Conservation (phyloP, 306 rosid genomes). For the Lupinus albus region DNA sequence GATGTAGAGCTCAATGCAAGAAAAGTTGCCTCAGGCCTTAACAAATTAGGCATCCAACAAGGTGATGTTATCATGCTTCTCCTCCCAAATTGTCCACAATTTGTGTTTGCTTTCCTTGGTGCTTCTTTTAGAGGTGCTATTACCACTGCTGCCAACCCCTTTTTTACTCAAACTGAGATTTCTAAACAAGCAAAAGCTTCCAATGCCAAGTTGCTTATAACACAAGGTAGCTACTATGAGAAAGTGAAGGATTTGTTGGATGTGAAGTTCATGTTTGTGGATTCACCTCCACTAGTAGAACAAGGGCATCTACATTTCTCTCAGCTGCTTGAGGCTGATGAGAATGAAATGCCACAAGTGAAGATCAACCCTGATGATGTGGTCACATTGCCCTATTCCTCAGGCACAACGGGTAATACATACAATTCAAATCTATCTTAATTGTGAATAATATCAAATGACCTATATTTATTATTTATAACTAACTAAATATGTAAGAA, state of each 20-base stretch:
- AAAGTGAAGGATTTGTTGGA: conserved; percentile 53
- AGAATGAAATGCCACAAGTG: conserved; percentile 38
- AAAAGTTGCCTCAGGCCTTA: conserved; percentile 53
- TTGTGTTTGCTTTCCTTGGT: conserved; percentile 55
- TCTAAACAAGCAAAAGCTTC: conserved; percentile 63
- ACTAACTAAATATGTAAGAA: too few species aligned
- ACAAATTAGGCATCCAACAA: conserved; percentile 50
- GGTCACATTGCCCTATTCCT: conserved; percentile 65
- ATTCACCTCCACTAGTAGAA: conserved; percentile 32
- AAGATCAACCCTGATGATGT: conserved; percentile 52
- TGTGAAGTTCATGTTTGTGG: conserved; percentile 48
- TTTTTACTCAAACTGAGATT: conserved; percentile 54
- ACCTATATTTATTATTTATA: too few species aligned
- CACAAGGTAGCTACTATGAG: conserved; percentile 51
- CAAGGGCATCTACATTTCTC: conserved; percentile 53
- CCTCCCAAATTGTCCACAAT: conserved; percentile 57
- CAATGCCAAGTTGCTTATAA: conserved; percentile 47
- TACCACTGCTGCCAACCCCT: conserved; percentile 62
- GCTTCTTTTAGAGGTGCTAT: conserved; percentile 55
- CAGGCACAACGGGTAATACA: conserved; percentile 60
- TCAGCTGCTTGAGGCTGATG: conserved; percentile 42
- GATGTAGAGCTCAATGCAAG: conserved; percentile 39
- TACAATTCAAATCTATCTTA: too few species aligned
- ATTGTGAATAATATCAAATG: too few species aligned
- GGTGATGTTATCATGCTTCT: conserved; percentile 57